phyloP scores from a whole-genome alignment of 306 rosid species.

The Casuarina cunninghamiana region DNA sequence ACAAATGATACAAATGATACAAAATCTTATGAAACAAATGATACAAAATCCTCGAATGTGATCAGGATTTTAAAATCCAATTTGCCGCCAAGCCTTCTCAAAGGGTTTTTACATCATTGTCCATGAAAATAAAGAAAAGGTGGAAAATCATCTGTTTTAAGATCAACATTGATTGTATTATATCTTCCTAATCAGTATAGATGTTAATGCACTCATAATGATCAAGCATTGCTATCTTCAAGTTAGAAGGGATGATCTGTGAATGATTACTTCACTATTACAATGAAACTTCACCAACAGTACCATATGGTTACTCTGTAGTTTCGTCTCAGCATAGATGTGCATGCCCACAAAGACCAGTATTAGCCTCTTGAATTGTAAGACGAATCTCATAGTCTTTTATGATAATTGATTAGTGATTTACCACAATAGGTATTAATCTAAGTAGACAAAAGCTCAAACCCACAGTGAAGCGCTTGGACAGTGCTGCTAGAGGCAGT shows the following conservation, averaged over 20 bases:
- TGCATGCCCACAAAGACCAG: not conserved
- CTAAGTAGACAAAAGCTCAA: conserved; percentile 12
- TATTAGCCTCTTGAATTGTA: not conserved
- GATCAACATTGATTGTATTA: no score
- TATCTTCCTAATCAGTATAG: no score
- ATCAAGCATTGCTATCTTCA: not conserved
- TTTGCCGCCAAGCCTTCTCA: no score
- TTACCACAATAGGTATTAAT: not conserved
- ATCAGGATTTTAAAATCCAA: no score
- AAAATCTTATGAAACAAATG: no score
- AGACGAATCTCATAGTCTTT: not conserved
- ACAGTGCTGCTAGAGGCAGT: not conserved
- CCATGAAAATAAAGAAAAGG: no score
- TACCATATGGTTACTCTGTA: not conserved
- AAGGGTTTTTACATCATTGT: no score
- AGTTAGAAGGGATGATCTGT: not conserved
- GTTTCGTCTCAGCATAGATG: not conserved
- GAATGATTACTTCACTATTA: not conserved
- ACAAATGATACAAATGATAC: no score
- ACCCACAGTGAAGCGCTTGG: conserved; percentile 8
- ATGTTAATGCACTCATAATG: not conserved
- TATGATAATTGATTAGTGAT: not conserved
- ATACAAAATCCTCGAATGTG: no score
- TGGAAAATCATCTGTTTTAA: no score
- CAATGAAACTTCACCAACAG: not conserved